phyloP scores from a whole-genome alignment of 148 eudicot genomes.

The Rhododendron mucronatum region DNA sequence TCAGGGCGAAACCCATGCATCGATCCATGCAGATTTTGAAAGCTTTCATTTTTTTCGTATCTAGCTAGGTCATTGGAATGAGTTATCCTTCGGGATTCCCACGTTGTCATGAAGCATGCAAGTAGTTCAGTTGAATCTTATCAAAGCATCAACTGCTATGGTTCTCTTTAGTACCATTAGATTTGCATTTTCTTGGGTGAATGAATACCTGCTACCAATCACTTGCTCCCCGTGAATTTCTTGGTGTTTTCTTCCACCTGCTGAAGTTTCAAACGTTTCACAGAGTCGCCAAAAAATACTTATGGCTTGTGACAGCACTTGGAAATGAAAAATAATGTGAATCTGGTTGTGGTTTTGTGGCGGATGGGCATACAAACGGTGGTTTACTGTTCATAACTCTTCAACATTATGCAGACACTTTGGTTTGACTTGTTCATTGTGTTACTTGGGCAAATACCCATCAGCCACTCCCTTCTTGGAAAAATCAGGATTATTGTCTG shows the following conservation, averaged over 20 bases:
- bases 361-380: neutral
- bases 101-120: neutral
- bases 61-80: neutral
- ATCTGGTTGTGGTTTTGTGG: neutral
- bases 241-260: neutral
- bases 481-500: neutral
- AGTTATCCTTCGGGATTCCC: neutral
- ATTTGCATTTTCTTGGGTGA: neutral
- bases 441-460: neutral
- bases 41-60: neutral
- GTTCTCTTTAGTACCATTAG: neutral
- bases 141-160: neutral
- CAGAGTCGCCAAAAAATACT: no score
- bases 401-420: neutral
- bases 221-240: neutral
- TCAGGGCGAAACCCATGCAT: neutral
- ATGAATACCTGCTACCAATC: neutral
- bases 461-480: neutral
- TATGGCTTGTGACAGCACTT: no score
- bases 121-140: neutral
- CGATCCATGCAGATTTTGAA: neutral
- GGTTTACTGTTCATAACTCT: neutral
- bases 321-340: neutral
- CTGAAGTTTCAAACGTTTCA: neutral
- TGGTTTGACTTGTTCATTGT: neutral